A percentile compares a stretch with the other conserved stretches of the same genome.
phyloP scores from a whole-genome alignment of 2,329 filamentous ascomycete genomes.

The Trichoderma citrinoviride region DNA sequence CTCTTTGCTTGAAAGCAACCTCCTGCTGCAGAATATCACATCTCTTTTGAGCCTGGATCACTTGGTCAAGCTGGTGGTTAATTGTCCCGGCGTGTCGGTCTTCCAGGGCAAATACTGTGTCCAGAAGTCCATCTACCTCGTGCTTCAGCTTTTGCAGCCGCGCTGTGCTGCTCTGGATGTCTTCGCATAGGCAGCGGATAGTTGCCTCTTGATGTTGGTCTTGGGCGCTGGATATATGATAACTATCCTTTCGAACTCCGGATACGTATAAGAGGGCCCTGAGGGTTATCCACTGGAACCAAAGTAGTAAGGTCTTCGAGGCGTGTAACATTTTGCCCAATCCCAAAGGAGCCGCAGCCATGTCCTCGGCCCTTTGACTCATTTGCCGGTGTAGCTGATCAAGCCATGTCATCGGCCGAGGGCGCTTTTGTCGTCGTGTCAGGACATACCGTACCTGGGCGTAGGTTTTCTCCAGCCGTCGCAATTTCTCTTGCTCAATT shows the following conservation, averaged over 20 bases:
- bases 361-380: background rate
- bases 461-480: background rate
- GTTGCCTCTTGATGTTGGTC: background rate
- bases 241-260: background rate
- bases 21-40: conserved; percentile 19
- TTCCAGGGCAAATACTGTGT: conserved; percentile 3
- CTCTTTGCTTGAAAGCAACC: conserved; percentile 8
- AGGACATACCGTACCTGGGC: background rate
- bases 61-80: conserved; percentile 1
- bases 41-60: background rate
- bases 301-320: background rate
- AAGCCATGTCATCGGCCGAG: conserved; percentile 14
- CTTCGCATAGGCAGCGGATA: conserved; percentile 7
- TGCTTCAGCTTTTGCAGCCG: background rate
- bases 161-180: background rate
- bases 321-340: conserved; percentile 4
- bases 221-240: background rate
- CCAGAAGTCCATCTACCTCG: background rate
- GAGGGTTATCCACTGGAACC: background rate
- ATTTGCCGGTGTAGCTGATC: conserved; percentile 1
- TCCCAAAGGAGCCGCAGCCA: background rate
- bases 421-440: background rate
- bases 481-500: background rate
- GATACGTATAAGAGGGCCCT: background rate
- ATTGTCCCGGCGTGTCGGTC: background rate